Conservation (phyloP, 148 eudicot genomes). For the Silene uniflora region DNA sequence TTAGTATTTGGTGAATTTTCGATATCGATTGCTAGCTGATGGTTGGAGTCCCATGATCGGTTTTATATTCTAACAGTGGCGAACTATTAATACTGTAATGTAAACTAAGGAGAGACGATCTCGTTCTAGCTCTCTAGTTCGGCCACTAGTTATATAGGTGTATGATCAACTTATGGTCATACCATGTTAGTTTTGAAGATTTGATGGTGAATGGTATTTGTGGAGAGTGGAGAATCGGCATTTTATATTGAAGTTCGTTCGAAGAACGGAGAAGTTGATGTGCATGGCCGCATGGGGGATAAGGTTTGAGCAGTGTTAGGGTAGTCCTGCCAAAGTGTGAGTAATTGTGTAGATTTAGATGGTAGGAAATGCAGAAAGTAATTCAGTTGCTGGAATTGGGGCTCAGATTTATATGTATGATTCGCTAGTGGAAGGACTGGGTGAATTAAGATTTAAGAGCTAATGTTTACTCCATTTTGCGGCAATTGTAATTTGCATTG, state of each 20-base stretch:
- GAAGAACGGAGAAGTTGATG: background rate
- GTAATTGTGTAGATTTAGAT: background rate
- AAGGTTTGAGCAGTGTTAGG: background rate
- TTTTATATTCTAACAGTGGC: too few species aligned
- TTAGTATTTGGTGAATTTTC: background rate
- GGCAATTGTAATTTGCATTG: background rate
- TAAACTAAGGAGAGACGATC: too few species aligned
- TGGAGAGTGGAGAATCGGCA: background rate
- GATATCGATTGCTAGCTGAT: background rate
- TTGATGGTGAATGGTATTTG: background rate
- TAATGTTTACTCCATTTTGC: background rate
- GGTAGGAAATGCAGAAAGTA: background rate
- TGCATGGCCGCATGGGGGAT: background rate
- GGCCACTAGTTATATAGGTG: background rate
- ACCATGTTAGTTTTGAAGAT: background rate
- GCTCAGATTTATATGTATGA: background rate
- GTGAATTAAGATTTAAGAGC: too few species aligned
- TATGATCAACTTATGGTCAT: background rate
- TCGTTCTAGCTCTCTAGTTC: too few species aligned
- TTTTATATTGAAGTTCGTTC: background rate
- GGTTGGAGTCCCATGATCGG: too few species aligned
- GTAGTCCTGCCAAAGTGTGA: background rate
- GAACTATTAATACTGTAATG: too few species aligned
- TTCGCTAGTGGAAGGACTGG: background rate
- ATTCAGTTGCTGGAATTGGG: background rate